Percentiles rank a stretch among this genome's conserved stretches.
phyloP scores from a whole-genome alignment of 2,329 filamentous ascomycete genomes.

The Arthrobotrys iridis region DNA sequence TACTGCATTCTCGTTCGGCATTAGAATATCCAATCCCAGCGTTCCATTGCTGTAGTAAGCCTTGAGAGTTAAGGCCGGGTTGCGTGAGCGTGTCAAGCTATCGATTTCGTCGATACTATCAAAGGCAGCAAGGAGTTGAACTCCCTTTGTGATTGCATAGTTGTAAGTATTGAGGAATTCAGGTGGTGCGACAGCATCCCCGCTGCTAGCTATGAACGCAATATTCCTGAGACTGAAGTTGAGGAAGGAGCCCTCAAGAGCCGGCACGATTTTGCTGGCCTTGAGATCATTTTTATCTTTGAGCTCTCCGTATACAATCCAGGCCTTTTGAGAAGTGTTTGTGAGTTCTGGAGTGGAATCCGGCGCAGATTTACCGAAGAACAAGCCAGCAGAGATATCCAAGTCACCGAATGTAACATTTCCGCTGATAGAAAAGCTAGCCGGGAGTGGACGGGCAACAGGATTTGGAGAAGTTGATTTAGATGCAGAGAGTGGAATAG shows the following conservation, averaged over 20 bases:
- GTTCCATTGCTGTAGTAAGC: conserved; percentile 1
- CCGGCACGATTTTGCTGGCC: conserved; percentile 8
- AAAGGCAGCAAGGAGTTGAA: conserved; percentile 15
- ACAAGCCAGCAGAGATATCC: conserved; percentile 12
- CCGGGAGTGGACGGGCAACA: conserved; percentile 3
- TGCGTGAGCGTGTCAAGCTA: conserved; percentile 14
- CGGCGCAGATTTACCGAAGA: not conserved
- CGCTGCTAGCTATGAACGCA: conserved; percentile 15
- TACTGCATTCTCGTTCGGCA: conserved; percentile 1
- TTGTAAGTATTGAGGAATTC: conserved; percentile 15
- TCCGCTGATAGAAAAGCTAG: conserved; percentile 12
- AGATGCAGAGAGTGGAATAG: not conserved
- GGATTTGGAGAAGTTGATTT: not conserved
- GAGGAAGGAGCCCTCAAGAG: conserved; percentile 1
- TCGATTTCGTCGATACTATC: conserved; percentile 20
- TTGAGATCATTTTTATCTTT: not conserved
- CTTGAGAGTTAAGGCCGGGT: conserved; percentile 8
- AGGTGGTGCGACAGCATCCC: not conserved
- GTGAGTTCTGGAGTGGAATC: not conserved
- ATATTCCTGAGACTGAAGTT: conserved; percentile 16
- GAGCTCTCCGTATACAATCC: conserved; percentile 10
- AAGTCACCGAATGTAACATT: conserved; percentile 4
- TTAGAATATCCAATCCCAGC: conserved; percentile 6
- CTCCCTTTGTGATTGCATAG: conserved; percentile 5
- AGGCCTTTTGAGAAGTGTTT: not conserved